phyloP scores from a whole-genome alignment of 192 early-diverging fungal genomes.

The Entomortierella parvispora region DNA sequence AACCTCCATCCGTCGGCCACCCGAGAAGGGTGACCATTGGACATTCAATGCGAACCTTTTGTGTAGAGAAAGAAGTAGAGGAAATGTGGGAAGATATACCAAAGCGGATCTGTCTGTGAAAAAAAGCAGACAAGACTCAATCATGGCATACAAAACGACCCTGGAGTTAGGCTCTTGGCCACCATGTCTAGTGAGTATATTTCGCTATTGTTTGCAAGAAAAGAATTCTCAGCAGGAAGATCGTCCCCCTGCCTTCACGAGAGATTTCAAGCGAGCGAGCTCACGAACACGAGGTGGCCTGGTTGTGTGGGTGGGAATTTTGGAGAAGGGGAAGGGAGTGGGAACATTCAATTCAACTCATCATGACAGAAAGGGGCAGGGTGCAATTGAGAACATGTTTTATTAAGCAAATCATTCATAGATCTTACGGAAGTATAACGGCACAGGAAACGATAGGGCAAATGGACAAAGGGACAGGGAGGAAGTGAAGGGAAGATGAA shows the following conservation, averaged over 20 bases:
- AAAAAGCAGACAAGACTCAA: neutral
- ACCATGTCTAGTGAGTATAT: conserved; percentile 51
- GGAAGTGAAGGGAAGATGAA: too few species aligned
- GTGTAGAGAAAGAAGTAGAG: neutral
- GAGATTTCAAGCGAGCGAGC: conserved; percentile 33
- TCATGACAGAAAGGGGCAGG: neutral
- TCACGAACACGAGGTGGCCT: conserved; percentile 51
- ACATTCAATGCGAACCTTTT: conserved; percentile 34
- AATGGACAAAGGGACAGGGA: too few species aligned
- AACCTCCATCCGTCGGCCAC: conserved; percentile 24
- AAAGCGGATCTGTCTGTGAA: conserved; percentile 16
- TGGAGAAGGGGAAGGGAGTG: neutral
- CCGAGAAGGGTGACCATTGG: neutral
- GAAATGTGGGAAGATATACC: conserved; percentile 35
- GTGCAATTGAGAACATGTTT: too few species aligned
- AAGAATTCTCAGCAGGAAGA: conserved; percentile 39
- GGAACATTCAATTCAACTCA: neutral
- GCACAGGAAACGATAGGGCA: too few species aligned
- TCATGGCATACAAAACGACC: conserved; percentile 14
- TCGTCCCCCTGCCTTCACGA: conserved; percentile 39
- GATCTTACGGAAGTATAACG: too few species aligned
- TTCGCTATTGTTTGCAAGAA: conserved; percentile 48
- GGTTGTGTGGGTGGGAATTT: conserved; percentile 4
- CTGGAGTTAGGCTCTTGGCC: conserved; percentile 47
- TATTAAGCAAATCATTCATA: too few species aligned